Percentiles rank a stretch among this genome's conserved stretches.
Conservation (phyloP, 441 rosid genomes). For the Adansonia madagascariensis region DNA sequence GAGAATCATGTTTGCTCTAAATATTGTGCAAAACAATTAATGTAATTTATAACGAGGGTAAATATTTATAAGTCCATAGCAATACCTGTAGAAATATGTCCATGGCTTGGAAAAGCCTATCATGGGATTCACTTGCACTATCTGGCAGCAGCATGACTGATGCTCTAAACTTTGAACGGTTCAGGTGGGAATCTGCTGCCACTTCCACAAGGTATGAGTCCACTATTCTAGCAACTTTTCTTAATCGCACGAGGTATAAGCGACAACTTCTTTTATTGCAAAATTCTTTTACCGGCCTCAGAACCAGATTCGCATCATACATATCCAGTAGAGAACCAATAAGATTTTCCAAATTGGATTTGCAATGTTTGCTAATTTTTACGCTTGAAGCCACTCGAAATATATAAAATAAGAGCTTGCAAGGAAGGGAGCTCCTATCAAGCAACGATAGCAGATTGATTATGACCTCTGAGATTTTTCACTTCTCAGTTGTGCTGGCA, state of each 20-base stretch:
- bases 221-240: slow-evolving; percentile 47
- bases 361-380: slow-evolving; percentile 31
- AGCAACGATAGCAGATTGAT: slow-evolving; percentile 43
- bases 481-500: slow-evolving; percentile 34
- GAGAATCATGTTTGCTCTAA: background rate
- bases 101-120: slow-evolving; percentile 50
- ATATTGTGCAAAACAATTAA: background rate
- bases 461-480: slow-evolving; percentile 32
- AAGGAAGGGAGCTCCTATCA: slow-evolving; percentile 42
- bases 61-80: background rate
- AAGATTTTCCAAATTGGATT: slow-evolving; percentile 41
- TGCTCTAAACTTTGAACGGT: slow-evolving; percentile 43
- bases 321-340: slow-evolving; percentile 51
- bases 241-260: slow-evolving; percentile 22
- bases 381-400: slow-evolving; percentile 36
- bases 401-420: slow-evolving; percentile 44
- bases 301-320: slow-evolving; percentile 52
- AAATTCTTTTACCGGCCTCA: slow-evolving; percentile 45
- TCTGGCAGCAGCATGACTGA: slow-evolving; percentile 45
- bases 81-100: slow-evolving; percentile 59
- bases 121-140: slow-evolving; percentile 48
- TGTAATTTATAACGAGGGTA: background rate
- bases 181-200: slow-evolving; percentile 48
- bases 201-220: slow-evolving; percentile 57
- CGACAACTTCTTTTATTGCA: slow-evolving; percentile 26